Base-by-base conservation (phyloP, 371 early-diverging fungal genomes). In the Coemansia sp. region DNA sequence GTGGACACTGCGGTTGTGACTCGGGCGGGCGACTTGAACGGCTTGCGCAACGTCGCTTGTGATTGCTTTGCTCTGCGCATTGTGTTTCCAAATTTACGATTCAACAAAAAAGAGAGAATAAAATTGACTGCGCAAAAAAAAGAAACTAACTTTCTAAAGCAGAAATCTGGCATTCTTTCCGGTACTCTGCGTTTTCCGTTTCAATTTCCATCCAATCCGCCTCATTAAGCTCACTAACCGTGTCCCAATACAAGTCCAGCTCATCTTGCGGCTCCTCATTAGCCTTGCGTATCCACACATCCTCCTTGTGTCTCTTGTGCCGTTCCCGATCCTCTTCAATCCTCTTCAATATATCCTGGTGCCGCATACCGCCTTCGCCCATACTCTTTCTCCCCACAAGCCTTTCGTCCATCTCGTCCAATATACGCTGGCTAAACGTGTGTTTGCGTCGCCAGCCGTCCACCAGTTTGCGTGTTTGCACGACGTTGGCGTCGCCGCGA, bases 311-410 rank as follows among this genome's bases (percentile, higher is more conserved):
- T 40, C 87, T 76, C 63, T 91, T 91, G 64, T 89, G 90, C 82
- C 90, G 82, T 69, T 92, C 91, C 60, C 92, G 82, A 65, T 92
- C 92, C 69, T 92, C 90, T 63, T 92, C 92, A 81, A 92, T 91
- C 28, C 91, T 83, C 49, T 83, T 81, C 61, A 90, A 54, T 15
- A 92, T 89, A 51, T 92, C 91, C 53, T 85, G 81, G 81, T 58
- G 82, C 81, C 44, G 83, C 82, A 66, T 73, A 65, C 44, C 66
- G 55, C 56, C 28, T 53, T 72, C 67, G 66, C 46, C 62, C 55
- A 51, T 19, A 41, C 66, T 21, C 11, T 36, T 36, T 9, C 15
- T 26, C 32, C 21, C 65, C 51, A 1, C 48, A 53, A 1, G 53
- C 54, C 0, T 70, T 44, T 58, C 66, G 51, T 21, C 57, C 69